Percentiles rank a stretch among this genome's conserved stretches.
These are phyloP conservation scores for Mycena rebaudengoi DNA, from an alignment of 768 basidiomycete species.

Conservation along the genomic window DNA sequence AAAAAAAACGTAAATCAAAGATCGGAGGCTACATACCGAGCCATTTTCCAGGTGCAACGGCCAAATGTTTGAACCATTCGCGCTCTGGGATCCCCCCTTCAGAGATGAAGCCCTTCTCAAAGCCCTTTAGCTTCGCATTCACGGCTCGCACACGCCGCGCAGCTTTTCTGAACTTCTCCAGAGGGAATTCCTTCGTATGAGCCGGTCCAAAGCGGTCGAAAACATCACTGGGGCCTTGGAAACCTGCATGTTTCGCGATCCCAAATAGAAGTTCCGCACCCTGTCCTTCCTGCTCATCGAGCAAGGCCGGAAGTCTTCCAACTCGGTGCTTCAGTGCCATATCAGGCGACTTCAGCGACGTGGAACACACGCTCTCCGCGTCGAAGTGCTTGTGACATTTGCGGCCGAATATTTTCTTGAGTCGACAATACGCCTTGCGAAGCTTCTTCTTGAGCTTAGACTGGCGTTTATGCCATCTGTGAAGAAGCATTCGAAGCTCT, in stretches of 20 bases:
- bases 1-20: background rate
- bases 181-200: constrained; percentile 40
- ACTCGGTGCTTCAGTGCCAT: constrained; percentile 28
- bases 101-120: constrained; percentile 85
- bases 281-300: constrained; percentile 32
- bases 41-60: constrained; percentile 88
- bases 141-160: constrained; percentile 63
- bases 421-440: constrained; percentile 42
- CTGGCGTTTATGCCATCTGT: constrained; percentile 39
- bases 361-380: constrained; percentile 6
- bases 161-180: constrained; percentile 61
- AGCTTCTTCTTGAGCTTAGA: constrained; percentile 33
- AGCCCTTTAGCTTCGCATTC: constrained; percentile 73
- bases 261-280: constrained; percentile 10
- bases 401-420: constrained; percentile 43
- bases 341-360: background rate
- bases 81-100: constrained; percentile 79
- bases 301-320: constrained; percentile 34
- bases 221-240: background rate
- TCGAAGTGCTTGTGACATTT: constrained; percentile 29
- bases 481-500: constrained; percentile 45
- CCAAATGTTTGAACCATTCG: constrained; percentile 89
- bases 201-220: background rate
- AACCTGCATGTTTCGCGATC: constrained; percentile 13
- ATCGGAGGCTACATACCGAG: constrained; percentile 76